Percentiles rank a stretch among this genome's conserved stretches.
These are phyloP conservation scores for Tylopilus intermedius DNA, from an alignment of 768 basidiomycete genomes.

Conservation along the genomic window DNA sequence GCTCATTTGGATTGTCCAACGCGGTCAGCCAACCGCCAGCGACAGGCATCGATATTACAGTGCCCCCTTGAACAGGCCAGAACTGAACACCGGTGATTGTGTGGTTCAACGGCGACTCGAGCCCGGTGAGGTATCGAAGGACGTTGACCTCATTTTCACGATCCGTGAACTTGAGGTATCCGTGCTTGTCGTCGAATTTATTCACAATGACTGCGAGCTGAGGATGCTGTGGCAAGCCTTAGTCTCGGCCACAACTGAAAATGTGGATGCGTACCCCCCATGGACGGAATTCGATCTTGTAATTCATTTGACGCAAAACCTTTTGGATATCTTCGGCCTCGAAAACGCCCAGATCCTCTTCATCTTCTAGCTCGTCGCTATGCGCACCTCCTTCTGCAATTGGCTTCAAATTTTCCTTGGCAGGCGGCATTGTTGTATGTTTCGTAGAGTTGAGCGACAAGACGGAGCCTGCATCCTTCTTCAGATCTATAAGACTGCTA, in stretches of 20 bases:
- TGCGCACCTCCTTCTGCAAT: background rate
- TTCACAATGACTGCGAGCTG: constrained; percentile 3
- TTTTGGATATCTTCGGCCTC: constrained; percentile 1
- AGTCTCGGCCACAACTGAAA: background rate
- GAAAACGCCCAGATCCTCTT: background rate
- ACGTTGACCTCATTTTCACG: constrained; percentile 3
- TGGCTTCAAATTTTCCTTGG: too few species aligned
- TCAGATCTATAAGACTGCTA: too few species aligned
- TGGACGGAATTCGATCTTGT: background rate
- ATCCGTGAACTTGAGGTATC: constrained; percentile 12
- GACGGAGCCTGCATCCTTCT: too few species aligned
- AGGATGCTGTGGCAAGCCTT: constrained; percentile 10
- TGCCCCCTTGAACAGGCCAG: too few species aligned
- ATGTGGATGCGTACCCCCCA: background rate
- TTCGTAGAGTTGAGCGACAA: too few species aligned
- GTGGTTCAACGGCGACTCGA: too few species aligned
- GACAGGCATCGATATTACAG: too few species aligned
- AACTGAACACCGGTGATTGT: too few species aligned
- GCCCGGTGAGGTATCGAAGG: constrained; percentile 1
- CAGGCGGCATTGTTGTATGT: too few species aligned
- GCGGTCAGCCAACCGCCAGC: too few species aligned
- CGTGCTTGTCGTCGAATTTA: background rate
- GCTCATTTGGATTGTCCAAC: too few species aligned
- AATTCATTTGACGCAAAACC: background rate
- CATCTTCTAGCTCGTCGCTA: background rate